These are phyloP conservation scores for Physaria fendleri DNA, from an alignment of 345 rosid genomes.

Conservation along the genomic window DNA sequence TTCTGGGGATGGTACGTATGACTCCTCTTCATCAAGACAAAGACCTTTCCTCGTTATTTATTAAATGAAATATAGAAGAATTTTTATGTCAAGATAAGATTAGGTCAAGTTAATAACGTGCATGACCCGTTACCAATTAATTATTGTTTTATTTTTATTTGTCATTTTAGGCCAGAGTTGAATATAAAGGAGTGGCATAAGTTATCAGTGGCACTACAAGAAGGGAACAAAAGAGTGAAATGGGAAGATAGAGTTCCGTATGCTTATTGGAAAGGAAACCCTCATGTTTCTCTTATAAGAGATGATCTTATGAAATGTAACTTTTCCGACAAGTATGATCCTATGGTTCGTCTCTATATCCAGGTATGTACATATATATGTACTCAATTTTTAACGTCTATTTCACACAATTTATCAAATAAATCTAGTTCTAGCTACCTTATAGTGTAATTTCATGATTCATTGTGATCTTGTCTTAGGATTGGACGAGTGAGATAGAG, in stretches of 20 bases:
- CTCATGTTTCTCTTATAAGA: constrained; percentile 34
- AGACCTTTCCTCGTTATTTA: too few relatives aligned
- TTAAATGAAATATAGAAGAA: too few relatives aligned
- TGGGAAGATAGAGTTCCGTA: constrained; percentile 63
- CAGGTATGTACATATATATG: constrained; percentile 27
- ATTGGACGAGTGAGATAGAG: constrained; percentile 36
- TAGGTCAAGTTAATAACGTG: too few relatives aligned
- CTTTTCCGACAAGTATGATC: constrained; percentile 29
- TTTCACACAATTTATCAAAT: neutral
- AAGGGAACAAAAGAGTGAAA: constrained; percentile 36
- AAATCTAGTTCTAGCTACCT: neutral
- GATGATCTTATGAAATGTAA: constrained; percentile 48
- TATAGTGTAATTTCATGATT: neutral
- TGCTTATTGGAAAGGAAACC: constrained; percentile 70
- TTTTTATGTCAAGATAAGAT: too few relatives aligned
- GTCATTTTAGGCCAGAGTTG: constrained; percentile 64
- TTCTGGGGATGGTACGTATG: constrained; percentile 74
- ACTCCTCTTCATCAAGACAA: too few relatives aligned
- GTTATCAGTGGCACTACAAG: constrained; percentile 33
- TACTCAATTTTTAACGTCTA: neutral
- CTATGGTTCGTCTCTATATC: constrained; percentile 35
- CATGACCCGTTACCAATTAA: too few relatives aligned
- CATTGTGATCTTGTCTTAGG: constrained; percentile 18
- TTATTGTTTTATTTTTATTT: too few relatives aligned
- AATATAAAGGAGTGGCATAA: constrained; percentile 58